These are phyloP conservation scores for Coemansia sp. DNA, from an alignment of 192 early-diverging fungal species.

Conservation along the genomic window DNA sequence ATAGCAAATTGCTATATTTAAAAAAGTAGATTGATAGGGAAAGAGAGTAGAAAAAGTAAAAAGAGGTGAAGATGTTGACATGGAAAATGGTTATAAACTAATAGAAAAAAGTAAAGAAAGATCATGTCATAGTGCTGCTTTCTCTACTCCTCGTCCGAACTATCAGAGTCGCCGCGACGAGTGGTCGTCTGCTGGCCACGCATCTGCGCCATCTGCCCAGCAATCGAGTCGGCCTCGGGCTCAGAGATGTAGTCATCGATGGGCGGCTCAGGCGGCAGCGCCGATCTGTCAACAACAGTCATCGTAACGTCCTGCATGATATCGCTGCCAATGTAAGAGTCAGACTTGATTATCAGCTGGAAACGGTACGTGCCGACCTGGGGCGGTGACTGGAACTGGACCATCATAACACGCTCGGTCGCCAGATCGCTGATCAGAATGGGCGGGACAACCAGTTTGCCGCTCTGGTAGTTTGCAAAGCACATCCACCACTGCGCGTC, in stretches of 20 bases:
- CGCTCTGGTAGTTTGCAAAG: conserved; percentile 79
- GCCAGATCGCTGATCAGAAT: conserved; percentile 75
- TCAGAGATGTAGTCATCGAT: conserved; percentile 93
- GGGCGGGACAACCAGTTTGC: conserved; percentile 76
- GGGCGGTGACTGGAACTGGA: conserved; percentile 94
- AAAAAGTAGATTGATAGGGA: not conserved
- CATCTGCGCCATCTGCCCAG: conserved; percentile 92
- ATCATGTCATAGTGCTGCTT: not conserved
- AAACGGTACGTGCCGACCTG: conserved; percentile 79
- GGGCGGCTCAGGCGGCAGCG: conserved; percentile 64
- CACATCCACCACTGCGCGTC: conserved; percentile 89
- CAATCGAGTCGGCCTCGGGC: conserved; percentile 93
- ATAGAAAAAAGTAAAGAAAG: not conserved
- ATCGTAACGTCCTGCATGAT: conserved; percentile 72
- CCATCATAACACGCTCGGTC: conserved; percentile 59
- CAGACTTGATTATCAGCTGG: conserved; percentile 80
- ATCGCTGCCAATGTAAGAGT: conserved; percentile 85
- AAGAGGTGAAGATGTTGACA: not conserved
- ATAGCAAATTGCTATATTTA: too few relatives aligned
- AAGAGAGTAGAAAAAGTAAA: conserved; percentile 3
- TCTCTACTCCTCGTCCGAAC: conserved; percentile 53
- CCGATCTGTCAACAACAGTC: conserved; percentile 66
- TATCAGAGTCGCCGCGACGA: conserved; percentile 40
- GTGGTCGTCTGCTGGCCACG: conserved; percentile 61
- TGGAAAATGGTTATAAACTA: too few relatives aligned